Percentiles rank a stretch among this genome's conserved stretches.
These are phyloP conservation scores for Dothidotthia symphoricarpi DNA, from an alignment of 2,329 filamentous ascomycete species.

Conservation along the genomic window DNA sequence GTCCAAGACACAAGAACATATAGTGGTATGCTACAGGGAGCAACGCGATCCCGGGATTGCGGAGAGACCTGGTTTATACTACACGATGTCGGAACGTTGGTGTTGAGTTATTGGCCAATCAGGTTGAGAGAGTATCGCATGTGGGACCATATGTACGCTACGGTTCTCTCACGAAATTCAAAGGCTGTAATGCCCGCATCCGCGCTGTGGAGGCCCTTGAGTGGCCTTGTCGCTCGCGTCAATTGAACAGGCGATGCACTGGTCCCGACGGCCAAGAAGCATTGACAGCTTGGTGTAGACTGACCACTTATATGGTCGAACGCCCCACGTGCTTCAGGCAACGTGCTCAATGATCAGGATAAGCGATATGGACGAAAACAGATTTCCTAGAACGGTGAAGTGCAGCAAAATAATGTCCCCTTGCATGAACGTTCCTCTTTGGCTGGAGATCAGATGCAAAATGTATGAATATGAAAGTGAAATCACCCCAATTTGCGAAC, in stretches of 20 bases:
- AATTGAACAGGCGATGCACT: slow-evolving; percentile 16
- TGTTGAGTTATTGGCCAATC: slow-evolving; percentile 18
- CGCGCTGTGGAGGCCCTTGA: slow-evolving; percentile 23
- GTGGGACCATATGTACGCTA: slow-evolving; percentile 19
- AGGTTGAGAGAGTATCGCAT: slow-evolving; percentile 15
- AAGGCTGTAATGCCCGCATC: slow-evolving; percentile 20
- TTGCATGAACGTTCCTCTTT: neutral
- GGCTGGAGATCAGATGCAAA: no score
- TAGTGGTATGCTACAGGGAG: slow-evolving; percentile 16
- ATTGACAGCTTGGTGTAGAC: slow-evolving; percentile 15
- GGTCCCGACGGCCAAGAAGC: slow-evolving; percentile 22
- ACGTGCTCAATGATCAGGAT: neutral
- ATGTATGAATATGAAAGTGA: no score
- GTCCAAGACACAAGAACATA: slow-evolving; percentile 9
- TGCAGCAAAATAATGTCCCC: slow-evolving; percentile 1
- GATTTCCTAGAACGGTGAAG: slow-evolving; percentile 8
- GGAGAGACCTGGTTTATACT: slow-evolving; percentile 25
- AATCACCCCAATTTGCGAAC: no score
- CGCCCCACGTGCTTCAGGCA: slow-evolving; percentile 6
- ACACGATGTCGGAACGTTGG: slow-evolving; percentile 14
- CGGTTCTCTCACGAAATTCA: slow-evolving; percentile 13
- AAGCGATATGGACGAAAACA: no score
- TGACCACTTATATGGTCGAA: slow-evolving; percentile 21
- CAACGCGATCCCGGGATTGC: slow-evolving; percentile 16
- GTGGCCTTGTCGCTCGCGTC: slow-evolving; percentile 16